A percentile compares a stretch with the other conserved stretches of the same genome.
phyloP scores from a whole-genome alignment of 106 monocot species.

The Dendrobium officinale region DNA sequence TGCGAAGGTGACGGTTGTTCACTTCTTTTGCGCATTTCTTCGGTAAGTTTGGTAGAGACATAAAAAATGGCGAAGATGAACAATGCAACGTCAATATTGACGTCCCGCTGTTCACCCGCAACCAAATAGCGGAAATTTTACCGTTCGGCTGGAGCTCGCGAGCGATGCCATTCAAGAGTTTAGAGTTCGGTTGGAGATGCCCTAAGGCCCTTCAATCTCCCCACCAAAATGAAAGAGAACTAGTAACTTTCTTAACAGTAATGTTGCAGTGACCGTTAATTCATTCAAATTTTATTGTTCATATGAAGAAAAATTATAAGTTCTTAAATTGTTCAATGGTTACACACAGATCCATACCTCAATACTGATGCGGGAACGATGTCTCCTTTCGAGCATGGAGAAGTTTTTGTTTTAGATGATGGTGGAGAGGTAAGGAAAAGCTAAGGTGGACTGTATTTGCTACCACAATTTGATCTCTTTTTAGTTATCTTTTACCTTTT shows the following conservation, averaged over 20 bases:
- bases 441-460: neutral
- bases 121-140: no score
- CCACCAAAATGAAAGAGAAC: no score
- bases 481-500: neutral
- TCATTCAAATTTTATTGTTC: neutral
- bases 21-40: no score
- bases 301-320: neutral
- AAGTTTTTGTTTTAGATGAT: constrained; percentile 17
- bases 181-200: no score
- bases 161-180: no score
- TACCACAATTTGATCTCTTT: neutral
- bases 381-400: constrained; percentile 15
- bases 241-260: neutral
- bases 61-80: no score
- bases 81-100: no score
- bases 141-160: no score
- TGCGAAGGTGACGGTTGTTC: no score
- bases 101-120: no score
- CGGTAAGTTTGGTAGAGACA: no score
- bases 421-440: constrained; percentile 12
- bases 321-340: neutral
- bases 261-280: neutral
- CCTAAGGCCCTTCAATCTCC: no score
- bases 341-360: constrained; percentile 6
- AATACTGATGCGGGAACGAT: constrained; percentile 13